Evolutionary conservation across 2,329 filamentous ascomycete genomes (phyloP).

Genomic region (Alternaria rosae): DNA sequence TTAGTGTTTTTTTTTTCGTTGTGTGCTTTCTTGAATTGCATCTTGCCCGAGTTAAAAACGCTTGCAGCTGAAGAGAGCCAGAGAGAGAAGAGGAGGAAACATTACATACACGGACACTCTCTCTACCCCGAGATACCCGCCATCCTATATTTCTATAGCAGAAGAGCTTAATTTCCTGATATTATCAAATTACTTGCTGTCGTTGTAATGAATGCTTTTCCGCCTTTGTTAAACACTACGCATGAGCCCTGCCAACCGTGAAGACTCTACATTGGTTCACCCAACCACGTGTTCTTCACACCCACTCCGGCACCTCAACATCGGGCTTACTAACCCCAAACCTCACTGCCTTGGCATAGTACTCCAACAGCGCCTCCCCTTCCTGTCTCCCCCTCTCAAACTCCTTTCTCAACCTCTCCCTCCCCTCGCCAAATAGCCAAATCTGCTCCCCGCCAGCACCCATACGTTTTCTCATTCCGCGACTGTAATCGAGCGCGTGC

Average conservation of each 20-base stretch:
- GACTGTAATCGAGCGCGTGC: conserved; percentile 34
- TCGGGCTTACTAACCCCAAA: conserved; percentile 28
- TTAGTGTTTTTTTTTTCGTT: not conserved
- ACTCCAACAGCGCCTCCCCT: conserved; percentile 29
- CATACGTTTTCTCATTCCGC: conserved; percentile 28
- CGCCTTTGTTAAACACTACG: not conserved
- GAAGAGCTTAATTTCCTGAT: not conserved
- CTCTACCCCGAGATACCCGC: conserved; percentile 2
- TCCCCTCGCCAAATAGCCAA: conserved; percentile 21
- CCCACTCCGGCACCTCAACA: conserved; percentile 27
- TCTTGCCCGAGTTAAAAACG: not conserved
- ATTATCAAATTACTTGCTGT: not conserved
- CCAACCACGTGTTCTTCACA: conserved; percentile 7
- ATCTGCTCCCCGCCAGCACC: conserved; percentile 23
- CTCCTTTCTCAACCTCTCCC: conserved; percentile 22
- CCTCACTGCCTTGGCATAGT: conserved; percentile 33
- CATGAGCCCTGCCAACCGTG: not conserved
- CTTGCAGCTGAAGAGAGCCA: not conserved
- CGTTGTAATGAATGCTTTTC: not conserved
- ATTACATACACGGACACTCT: conserved; percentile 1
- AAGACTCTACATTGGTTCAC: not conserved
- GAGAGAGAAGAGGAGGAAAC: not conserved
- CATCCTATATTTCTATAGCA: not conserved
- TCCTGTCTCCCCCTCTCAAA: conserved; percentile 22
- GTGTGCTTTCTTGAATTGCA: not conserved